Base-by-base conservation (phyloP, 305 asterid genomes). In the Galium porrigens region DNA sequence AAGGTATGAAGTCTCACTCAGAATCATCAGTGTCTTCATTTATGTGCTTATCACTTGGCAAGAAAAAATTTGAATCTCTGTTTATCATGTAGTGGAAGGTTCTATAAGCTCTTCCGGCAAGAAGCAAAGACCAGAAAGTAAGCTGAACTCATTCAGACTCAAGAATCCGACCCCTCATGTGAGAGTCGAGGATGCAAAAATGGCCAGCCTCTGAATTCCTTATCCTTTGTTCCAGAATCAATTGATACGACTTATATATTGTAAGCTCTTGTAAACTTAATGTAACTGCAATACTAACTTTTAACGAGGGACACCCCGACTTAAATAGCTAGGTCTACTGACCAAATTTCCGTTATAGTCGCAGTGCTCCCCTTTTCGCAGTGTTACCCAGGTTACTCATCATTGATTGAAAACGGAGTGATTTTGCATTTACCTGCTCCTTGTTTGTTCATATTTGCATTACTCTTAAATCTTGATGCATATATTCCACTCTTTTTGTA, bases 1-100 rank as follows among this genome's bases (percentile, higher is more conserved):
- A 90, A 90, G 96, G 97, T 88, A 85, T 59, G 62, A 63, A 46
- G 7, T 5, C 22, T 33, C 27, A 29, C 17, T 42, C 52, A 15
- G 39, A 20, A 3, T 30, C 22, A 18, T 55, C 5, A 53, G 6
- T 36, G 15, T 63, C 42, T 51, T 61, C 42, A 52, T 44, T 15
- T 42, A 12, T 58, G 12, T 14, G 15, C n/a, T 41, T 39, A 33
- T 54, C 9, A 34, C 15, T 14, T 15, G 20, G 46, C 52, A 22
- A 0, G 25, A 25, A 9, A 36, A 22, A 1, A 34, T 32, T 61
- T 67, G 32, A 52, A 42, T 52, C 2, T 17, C 67, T 48, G 5
- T 15, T 15, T 42, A 14, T 14, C 22, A 18, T 51, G 29, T 42
- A 71, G 73, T 75, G 58, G 79, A 75, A 75, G 79, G 73, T 56